Evolutionary conservation across 2,329 filamentous ascomycete species (phyloP).

Genomic region (Pseudodiploospora longispora): DNA sequence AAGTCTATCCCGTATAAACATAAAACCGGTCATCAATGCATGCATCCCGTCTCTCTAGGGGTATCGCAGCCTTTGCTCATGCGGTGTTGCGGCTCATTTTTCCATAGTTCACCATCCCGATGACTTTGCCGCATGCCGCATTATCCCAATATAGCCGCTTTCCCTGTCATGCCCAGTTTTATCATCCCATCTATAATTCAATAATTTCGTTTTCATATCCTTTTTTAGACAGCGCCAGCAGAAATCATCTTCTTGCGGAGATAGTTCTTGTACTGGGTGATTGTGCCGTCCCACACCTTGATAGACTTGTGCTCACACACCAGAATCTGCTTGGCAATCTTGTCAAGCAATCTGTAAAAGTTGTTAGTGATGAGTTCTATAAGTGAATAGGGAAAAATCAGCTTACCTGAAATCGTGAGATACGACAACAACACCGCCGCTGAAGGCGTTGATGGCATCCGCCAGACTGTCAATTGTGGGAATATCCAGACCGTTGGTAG

Average conservation of each 20-base stretch:
- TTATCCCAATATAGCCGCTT: constrained; percentile 9
- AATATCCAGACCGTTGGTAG: constrained; percentile 98
- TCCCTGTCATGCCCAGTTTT: constrained; percentile 3
- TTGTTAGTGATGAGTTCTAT: constrained; percentile 11
- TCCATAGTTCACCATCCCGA: constrained; percentile 7
- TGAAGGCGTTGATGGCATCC: constrained; percentile 94
- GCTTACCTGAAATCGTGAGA: constrained; percentile 96
- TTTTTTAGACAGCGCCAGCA: constrained; percentile 68
- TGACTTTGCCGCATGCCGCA: constrained; percentile 11
- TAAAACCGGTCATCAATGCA: constrained; percentile 15
- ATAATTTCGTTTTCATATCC: constrained; percentile 9
- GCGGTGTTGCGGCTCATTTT: constrained; percentile 13
- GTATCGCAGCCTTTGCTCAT: constrained; percentile 21
- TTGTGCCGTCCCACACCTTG: constrained; percentile 76
- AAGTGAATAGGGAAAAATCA: neutral
- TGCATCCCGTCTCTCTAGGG: constrained; percentile 20
- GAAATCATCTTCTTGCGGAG: constrained; percentile 98
- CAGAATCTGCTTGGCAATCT: constrained; percentile 99
- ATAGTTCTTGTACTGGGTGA: constrained; percentile 96
- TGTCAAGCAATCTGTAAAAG: constrained; percentile 73
- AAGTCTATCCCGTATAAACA: constrained; percentile 26
- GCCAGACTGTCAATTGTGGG: constrained; percentile 96
- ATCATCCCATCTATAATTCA: constrained; percentile 17
- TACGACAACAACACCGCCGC: constrained; percentile 93
- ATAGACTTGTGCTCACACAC: constrained; percentile 98